Evolutionary conservation across 805 yeast species (phyloP), one percentile per base, ranked within the genome.

Genomic region (Jamesozyma hellenica): DNA sequence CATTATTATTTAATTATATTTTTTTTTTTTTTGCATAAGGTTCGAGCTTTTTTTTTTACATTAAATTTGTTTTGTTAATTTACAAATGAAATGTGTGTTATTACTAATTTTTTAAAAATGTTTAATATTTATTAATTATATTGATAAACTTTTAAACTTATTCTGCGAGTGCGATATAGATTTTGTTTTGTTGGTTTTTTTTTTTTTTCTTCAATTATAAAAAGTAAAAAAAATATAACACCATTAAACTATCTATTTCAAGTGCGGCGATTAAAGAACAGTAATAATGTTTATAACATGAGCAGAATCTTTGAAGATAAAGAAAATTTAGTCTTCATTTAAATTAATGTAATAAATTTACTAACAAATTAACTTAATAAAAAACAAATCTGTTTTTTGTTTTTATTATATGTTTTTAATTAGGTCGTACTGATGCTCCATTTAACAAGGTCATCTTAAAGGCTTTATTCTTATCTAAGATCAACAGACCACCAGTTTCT

Each of bases 401-500:
- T 31, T 7, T 15, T 31, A 4, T 31, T 17, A 17, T 31, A n/a
- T 28, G 44, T 41, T 48, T 43, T 42, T 41, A 40, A 47, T 42
- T 56, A 74, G 95, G 95, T 77, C 96, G 98, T 77, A 90, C 97
- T 64, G 96, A 88, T 70, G 86, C 95, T 72, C 80, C 88, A 67
- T 92, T 92, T 94, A 92, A 92, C 96, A 86, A 84, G 80, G 86
- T 88, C 62, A 71, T 92, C 74, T 82, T 92, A 70, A 86, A 73
- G 71, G 75, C 90, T 66, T 81, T 92, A 71, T 92, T 86, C 86
- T 77, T 92, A 65, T 90, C 97, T 57, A 92, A 92, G 90, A 74
- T 80, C 71, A 92, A 92, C 96, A 86, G 95, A 77, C 99, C 97
- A 65, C 98, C 99, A 52, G 98, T 92, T 52, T 90, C 97, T 60